phyloP scores from a whole-genome alignment of 805 yeast species.

The Teunomyces kruisii region DNA sequence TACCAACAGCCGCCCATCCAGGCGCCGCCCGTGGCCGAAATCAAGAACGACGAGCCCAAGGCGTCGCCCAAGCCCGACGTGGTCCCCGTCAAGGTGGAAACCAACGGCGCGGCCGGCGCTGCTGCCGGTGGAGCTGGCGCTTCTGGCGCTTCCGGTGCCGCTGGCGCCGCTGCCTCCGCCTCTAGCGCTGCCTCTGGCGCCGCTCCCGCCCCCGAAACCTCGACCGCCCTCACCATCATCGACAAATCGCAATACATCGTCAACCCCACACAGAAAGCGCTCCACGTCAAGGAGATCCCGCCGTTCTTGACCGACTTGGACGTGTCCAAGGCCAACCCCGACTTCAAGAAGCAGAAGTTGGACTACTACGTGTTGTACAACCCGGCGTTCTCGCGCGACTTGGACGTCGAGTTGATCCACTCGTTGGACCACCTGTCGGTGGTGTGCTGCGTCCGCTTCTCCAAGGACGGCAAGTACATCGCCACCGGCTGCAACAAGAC shows the following conservation, averaged over 20 bases:
- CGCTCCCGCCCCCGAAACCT: conserved; percentile 21
- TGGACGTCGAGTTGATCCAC: conserved; percentile 86
- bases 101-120: conserved; percentile 5
- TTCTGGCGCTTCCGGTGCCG: conserved; percentile 15
- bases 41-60: neutral
- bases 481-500: conserved; percentile 98
- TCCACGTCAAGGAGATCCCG: conserved; percentile 73
- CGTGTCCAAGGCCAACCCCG: conserved; percentile 70
- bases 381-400: conserved; percentile 64
- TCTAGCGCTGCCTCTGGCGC: conserved; percentile 16
- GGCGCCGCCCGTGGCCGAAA: neutral
- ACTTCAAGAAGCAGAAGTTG: conserved; percentile 74
- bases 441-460: conserved; percentile 94
- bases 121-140: too few relatives aligned
- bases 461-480: conserved; percentile 84
- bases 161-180: conserved; percentile 3
- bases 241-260: conserved; percentile 44
- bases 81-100: conserved; percentile 11
- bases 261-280: conserved; percentile 44
- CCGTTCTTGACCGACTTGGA: conserved; percentile 81
- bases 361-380: conserved; percentile 90
- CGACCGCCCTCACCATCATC: conserved; percentile 34
- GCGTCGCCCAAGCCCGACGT: too few relatives aligned
- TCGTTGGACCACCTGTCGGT: conserved; percentile 91
- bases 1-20: conserved; percentile 4